Evolutionary conservation across 352 stramenopile genomes (phyloP).

Genomic region (Globisporangium recalcitrans): DNA sequence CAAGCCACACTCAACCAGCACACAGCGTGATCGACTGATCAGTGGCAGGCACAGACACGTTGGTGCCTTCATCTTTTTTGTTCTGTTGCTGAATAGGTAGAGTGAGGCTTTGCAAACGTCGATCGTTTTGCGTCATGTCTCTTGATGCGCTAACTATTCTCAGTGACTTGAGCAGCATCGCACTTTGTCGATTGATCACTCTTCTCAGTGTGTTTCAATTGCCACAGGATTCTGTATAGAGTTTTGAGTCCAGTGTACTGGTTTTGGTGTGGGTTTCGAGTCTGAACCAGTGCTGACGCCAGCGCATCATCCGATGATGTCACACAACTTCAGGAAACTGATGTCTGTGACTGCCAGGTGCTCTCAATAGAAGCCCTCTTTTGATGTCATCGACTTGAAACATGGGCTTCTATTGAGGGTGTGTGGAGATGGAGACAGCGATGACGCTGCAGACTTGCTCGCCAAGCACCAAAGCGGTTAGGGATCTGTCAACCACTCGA

Average conservation of each 20-base stretch:
- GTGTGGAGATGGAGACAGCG: neutral
- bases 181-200: neutral
- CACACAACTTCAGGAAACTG: constrained; percentile 13
- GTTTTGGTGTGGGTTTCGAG: neutral
- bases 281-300: neutral
- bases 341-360: neutral
- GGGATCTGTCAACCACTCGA: neutral
- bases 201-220: neutral
- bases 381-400: constrained; percentile 8
- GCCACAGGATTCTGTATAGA: neutral
- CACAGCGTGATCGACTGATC: neutral
- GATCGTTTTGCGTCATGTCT: neutral
- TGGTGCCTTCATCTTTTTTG: neutral
- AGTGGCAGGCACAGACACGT: neutral
- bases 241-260: neutral
- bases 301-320: constrained; percentile 28
- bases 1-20: no score
- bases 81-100: neutral
- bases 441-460: neutral
- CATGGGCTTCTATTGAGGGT: neutral
- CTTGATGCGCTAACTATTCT: neutral
- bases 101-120: neutral
- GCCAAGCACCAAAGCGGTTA: constrained; percentile 8
- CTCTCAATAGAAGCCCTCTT: constrained; percentile 12
- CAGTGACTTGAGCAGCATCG: neutral